These are phyloP conservation scores for Protea cynaroides DNA, from an alignment of 164 flowering plant species.

Conservation along the genomic window DNA sequence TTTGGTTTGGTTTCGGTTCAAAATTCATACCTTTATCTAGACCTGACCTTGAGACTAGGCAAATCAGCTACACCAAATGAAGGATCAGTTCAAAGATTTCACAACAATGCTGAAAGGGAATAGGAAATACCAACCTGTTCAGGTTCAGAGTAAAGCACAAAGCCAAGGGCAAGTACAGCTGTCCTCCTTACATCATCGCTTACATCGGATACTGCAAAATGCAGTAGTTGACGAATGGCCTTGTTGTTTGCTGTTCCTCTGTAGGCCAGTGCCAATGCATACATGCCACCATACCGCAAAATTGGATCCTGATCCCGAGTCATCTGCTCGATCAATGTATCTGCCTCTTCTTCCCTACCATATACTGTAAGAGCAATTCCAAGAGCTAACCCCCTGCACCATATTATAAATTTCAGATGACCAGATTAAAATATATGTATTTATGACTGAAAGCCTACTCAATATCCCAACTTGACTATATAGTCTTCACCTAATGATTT, in stretches of 20 bases:
- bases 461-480: background rate
- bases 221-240: constrained; percentile 88
- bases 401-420: background rate
- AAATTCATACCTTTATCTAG: too few species aligned
- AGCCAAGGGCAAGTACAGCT: constrained; percentile 20
- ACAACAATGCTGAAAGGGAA: background rate
- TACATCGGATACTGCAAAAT: constrained; percentile 93
- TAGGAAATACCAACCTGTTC: constrained; percentile 15
- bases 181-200: constrained; percentile 33
- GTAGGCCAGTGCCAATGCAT: constrained; percentile 86
- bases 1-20: too few species aligned
- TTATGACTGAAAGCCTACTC: background rate
- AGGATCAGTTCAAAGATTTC: too few species aligned
- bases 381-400: constrained; percentile 69
- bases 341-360: constrained; percentile 95
- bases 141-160: constrained; percentile 22
- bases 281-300: constrained; percentile 91
- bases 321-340: constrained; percentile 88
- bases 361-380: constrained; percentile 91
- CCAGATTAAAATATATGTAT: background rate
- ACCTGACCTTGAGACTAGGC: too few species aligned
- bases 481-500: constrained; percentile 67
- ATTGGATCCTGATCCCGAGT: constrained; percentile 91
- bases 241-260: constrained; percentile 88
- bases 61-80: too few species aligned